Conservation (phyloP, 305 asterid species). For the Ilex paraguariensis region DNA sequence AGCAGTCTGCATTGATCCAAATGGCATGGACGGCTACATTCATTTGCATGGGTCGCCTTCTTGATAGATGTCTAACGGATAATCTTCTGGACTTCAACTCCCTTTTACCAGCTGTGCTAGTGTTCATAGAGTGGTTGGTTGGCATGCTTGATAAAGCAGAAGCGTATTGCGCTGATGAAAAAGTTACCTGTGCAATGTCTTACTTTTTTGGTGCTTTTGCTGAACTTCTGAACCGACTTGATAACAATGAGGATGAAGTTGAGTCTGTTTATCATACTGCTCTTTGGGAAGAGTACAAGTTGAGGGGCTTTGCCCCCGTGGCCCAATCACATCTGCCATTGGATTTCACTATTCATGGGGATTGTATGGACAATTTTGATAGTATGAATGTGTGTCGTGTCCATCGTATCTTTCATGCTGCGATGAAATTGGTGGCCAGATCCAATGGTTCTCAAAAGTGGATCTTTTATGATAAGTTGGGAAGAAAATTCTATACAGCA, state of each 20-base stretch:
- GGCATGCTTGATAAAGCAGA: slow-evolving; percentile 39
- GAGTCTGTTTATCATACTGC: slow-evolving; percentile 32
- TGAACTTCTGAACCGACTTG: slow-evolving; percentile 46
- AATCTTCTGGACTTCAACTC: slow-evolving; percentile 31
- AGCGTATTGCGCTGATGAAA: slow-evolving; percentile 37
- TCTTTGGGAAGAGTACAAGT: slow-evolving; percentile 89
- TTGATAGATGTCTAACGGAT: slow-evolving; percentile 46
- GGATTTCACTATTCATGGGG: slow-evolving; percentile 45
- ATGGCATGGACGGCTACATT: slow-evolving; percentile 53
- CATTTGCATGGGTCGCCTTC: slow-evolving; percentile 60
- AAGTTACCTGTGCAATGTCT: slow-evolving; percentile 45
- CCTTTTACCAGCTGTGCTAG: slow-evolving; percentile 61
- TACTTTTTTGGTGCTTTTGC: slow-evolving; percentile 55
- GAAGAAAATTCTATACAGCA: slow-evolving; percentile 16
- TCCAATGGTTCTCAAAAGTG: slow-evolving; percentile 20
- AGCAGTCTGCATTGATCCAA: slow-evolving; percentile 29
- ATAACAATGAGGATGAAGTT: slow-evolving; percentile 14
- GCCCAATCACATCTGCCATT: slow-evolving; percentile 38
- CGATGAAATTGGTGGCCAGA: slow-evolving; percentile 27
- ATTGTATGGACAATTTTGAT: slow-evolving; percentile 27
- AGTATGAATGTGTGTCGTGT: slow-evolving; percentile 27
- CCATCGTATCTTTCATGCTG: slow-evolving; percentile 47
- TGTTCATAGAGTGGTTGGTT: slow-evolving; percentile 73
- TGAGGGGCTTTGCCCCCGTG: slow-evolving; percentile 67
- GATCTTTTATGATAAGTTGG: slow-evolving; percentile 22